A percentile compares a stretch with the other conserved stretches of the same genome.
Evolutionary conservation across 2,329 filamentous ascomycete species (phyloP).

Genomic region (Pseudocercospora vitis): DNA sequence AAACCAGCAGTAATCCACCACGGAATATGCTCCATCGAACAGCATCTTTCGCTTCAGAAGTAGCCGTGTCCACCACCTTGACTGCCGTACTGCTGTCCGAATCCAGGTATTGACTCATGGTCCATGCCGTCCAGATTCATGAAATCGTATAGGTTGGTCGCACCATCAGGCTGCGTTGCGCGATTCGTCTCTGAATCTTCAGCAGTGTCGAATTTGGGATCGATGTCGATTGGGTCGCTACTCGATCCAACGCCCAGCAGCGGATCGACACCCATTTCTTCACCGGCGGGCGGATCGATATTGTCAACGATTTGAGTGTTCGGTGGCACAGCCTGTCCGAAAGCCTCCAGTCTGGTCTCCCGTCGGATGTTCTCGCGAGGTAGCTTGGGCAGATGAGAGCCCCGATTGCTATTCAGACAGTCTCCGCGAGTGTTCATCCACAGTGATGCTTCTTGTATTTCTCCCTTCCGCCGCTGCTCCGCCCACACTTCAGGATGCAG

Average conservation of each 20-base stretch:
- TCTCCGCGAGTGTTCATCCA: constrained; percentile 41
- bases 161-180: not conserved
- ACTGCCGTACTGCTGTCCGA: constrained; percentile 31
- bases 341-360: constrained; percentile 43
- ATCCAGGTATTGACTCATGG: constrained; percentile 28
- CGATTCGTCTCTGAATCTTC: constrained; percentile 15
- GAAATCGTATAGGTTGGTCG: constrained; percentile 41
- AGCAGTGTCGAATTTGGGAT: constrained; percentile 37
- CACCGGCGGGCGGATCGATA: constrained; percentile 36
- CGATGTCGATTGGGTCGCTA: constrained; percentile 29
- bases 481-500: constrained; percentile 35
- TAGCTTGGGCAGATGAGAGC: constrained; percentile 32
- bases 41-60: constrained; percentile 1
- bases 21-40: too few relatives aligned
- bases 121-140: constrained; percentile 44
- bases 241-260: constrained; percentile 10
- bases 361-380: constrained; percentile 33
- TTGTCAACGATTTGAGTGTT: constrained; percentile 43
- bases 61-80: constrained; percentile 11
- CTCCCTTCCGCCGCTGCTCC: constrained; percentile 31
- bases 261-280: constrained; percentile 21
- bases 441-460: constrained; percentile 37
- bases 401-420: constrained; percentile 36
- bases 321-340: constrained; percentile 44
- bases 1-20: too few relatives aligned